Conservation (phyloP, 352 stramenopile species). For the Aphanomyces stellatus region DNA sequence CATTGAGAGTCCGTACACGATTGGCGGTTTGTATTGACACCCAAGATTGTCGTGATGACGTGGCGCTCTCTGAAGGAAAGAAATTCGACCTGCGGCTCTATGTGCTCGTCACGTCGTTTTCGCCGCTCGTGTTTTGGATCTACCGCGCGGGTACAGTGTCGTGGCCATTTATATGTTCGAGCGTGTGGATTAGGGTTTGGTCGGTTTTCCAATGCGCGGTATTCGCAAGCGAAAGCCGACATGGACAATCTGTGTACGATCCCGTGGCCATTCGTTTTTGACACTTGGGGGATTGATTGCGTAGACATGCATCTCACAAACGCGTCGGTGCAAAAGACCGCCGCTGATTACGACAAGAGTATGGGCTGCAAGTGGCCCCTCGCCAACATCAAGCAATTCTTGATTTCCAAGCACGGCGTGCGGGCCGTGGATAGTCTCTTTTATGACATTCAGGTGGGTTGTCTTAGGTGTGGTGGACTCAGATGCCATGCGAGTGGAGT, state of each 20-base stretch:
- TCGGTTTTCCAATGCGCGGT: slow-evolving; percentile 48
- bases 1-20: slow-evolving; percentile 84
- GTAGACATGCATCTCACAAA: slow-evolving; percentile 93
- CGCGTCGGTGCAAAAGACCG: slow-evolving; percentile 84
- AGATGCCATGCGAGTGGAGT: neutral
- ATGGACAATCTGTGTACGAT: slow-evolving; percentile 26
- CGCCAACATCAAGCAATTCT: slow-evolving; percentile 44
- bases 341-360: slow-evolving; percentile 60
- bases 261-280: neutral
- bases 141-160: slow-evolving; percentile 45
- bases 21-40: slow-evolving; percentile 32
- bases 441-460: slow-evolving; percentile 51
- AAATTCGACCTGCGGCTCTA: slow-evolving; percentile 92
- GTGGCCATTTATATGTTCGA: slow-evolving; percentile 6
- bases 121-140: slow-evolving; percentile 34
- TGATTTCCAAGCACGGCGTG: slow-evolving; percentile 61
- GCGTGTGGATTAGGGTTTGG: slow-evolving; percentile 44
- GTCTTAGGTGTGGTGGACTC: neutral
- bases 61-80: slow-evolving; percentile 30
- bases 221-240: slow-evolving; percentile 27
- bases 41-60: neutral
- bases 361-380: slow-evolving; percentile 64
- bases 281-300: slow-evolving; percentile 12
- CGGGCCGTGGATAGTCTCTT: slow-evolving; percentile 62
- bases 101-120: slow-evolving; percentile 71